Evolutionary conservation across 2,329 filamentous ascomycete species (phyloP), one percentile per base, ranked within the genome.

Genomic region (Diaporthe batatas): DNA sequence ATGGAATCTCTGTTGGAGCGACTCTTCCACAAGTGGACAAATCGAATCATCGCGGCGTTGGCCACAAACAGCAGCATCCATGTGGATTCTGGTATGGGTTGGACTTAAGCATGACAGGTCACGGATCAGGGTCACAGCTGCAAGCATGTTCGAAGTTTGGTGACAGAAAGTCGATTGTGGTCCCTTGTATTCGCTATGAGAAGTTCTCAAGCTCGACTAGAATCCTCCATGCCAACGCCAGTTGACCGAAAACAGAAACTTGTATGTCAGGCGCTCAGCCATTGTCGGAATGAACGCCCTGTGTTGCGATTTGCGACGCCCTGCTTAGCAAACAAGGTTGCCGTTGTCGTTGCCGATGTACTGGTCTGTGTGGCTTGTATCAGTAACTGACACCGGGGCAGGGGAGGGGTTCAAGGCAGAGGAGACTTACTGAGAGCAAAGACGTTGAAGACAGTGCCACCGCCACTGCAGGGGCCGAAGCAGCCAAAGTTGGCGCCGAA

Each of bases 401-500:
- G 44, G 21, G 8, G 21, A 10, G 21, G 2, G 21, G 7, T 4
- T 10, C 21, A 23, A 49, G 44, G 44, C 1, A n/a, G 1, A 23
- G 21, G 21, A 3, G 21, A 47, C 58, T 62, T 47, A 62, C 58
- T 4, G 23, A 62, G 58, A n/a, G 36, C 18, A 29, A 62, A 62
- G 39, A 62, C 39, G 23, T 47, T 36, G 23, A 44, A 62, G 16
- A 7, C 58, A 16, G 14, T 44, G 10, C 57, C 57, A 2, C 6
- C 11, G 2, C 34, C 58, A 32, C 6, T 42, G 58, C 58, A 62
- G 6, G 39, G 39, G 18, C 58, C 58, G 14, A 29, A 47, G 16
- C 58, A 62, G 16, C 58, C 58, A 16, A 62, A 62, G 58, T 62
- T 47, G 12, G 18, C 25, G 5, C 58, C 58, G 42, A 62, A 62